A percentile compares a stretch with the other conserved stretches of the same genome.
phyloP scores from a whole-genome alignment of 352 stramenopile species.

The Phytophthora brassicae region DNA sequence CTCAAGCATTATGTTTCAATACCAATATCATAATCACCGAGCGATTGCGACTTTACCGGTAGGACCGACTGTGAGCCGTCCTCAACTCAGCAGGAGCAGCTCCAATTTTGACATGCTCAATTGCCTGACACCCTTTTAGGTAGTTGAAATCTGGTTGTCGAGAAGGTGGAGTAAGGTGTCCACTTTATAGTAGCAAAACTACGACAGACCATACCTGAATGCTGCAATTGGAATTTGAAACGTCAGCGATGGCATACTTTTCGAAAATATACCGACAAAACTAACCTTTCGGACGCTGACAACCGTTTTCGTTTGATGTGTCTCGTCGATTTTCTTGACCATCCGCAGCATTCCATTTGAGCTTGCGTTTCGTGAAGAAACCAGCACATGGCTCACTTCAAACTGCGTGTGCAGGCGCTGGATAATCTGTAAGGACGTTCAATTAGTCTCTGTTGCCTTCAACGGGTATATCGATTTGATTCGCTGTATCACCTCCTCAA shows the following conservation, averaged over 20 bases:
- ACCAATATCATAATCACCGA: not conserved
- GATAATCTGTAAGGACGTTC: slow-evolving; percentile 34
- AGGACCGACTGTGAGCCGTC: slow-evolving; percentile 20
- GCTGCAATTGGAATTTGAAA: slow-evolving; percentile 24
- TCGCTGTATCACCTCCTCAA: slow-evolving; percentile 45
- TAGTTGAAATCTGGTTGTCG: slow-evolving; percentile 71
- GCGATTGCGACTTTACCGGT: slow-evolving; percentile 15
- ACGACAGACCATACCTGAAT: slow-evolving; percentile 34
- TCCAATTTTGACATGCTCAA: slow-evolving; percentile 69
- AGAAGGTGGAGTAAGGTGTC: not conserved
- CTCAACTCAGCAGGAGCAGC: slow-evolving; percentile 30
- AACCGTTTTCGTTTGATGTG: slow-evolving; percentile 43
- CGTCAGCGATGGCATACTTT: slow-evolving; percentile 8
- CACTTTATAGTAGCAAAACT: too few relatives aligned
- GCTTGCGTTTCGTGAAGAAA: slow-evolving; percentile 72
- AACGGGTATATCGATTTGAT: not conserved
- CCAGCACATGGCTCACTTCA: slow-evolving; percentile 59
- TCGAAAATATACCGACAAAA: not conserved
- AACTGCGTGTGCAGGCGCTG: slow-evolving; percentile 74
- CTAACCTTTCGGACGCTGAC: slow-evolving; percentile 72
- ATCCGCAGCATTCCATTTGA: slow-evolving; percentile 63
- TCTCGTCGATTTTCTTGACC: slow-evolving; percentile 62
- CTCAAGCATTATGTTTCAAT: not conserved
- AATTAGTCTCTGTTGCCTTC: slow-evolving; percentile 1
- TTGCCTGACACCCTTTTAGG: slow-evolving; percentile 65